Evolutionary conservation across 2,329 filamentous ascomycete genomes (phyloP), one percentile per base, ranked within the genome.

Genomic region (Pyrenochaeta sp.): DNA sequence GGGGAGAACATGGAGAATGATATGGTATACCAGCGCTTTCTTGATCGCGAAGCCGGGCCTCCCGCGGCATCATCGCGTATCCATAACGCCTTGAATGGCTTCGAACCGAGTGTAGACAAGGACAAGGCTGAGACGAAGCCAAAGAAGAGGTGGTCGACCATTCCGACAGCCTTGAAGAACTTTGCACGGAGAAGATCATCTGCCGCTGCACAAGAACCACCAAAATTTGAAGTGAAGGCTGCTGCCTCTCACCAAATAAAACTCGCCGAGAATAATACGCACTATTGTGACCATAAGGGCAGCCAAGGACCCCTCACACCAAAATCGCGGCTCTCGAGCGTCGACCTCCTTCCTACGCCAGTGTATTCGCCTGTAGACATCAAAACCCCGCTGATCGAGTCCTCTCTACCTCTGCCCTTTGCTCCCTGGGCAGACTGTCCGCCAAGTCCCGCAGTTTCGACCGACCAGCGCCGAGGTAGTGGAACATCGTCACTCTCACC

Each of bases 1-100:
- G 66, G 63, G 12, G 64, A 69, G 46, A 46, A 63, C 9, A 66
- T 67, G 35, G 65, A 72, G 44, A 57, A 61, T 23, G 60, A 68
- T 20, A 43, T 52, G 17, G 46, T 65, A 21, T 56, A 58, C 35
- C 50, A 65, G 37, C 56, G 56, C n/a, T 65, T 62, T 31, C 42
- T 43, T 29, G 61, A 58, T 18, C 45, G 53, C 4, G 52, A 65
- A 36, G 58, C 60, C 9, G 65, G 59, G 11, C 67, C 67, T 4
- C 62, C 65, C 6, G 56, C 63, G 21, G 66, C 65, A 9, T 37
- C 56, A 2, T 62, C 56, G 9, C 59, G 62, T 14, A 49, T 56
- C 3, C 39, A 44, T 10, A 29, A 58, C 21, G 45, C 58, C 11
- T 23, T 54, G 7, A 36, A 36, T 30, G 46, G 20, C 14, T 51